Conservation (phyloP, 2,329 filamentous ascomycete species). For the Diaporthe sp. region DNA sequence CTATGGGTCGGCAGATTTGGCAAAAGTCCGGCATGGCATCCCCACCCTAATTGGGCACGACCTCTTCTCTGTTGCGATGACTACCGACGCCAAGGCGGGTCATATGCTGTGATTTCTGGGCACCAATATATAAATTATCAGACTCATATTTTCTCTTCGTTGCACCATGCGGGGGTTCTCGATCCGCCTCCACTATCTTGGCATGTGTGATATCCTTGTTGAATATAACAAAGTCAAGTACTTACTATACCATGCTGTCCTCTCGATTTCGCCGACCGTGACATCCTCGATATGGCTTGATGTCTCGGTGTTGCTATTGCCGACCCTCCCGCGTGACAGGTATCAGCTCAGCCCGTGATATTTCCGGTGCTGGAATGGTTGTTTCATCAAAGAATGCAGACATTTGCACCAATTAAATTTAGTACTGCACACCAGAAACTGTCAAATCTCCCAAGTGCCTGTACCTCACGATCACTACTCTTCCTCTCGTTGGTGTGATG, state of each 20-base stretch:
- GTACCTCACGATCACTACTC: no score
- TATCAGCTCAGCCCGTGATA: neutral
- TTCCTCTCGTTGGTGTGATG: no score
- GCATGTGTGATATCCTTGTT: neutral
- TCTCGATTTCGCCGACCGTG: neutral
- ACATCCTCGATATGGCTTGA: neutral
- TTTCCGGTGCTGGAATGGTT: neutral
- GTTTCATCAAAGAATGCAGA: neutral
- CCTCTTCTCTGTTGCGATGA: neutral
- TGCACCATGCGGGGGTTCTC: neutral
- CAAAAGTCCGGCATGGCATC: conserved; percentile 5
- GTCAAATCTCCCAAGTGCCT: no score
- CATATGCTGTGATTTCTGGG: neutral
- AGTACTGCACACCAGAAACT: no score
- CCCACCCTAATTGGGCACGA: conserved; percentile 1
- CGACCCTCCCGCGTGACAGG: neutral
- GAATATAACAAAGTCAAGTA: neutral
- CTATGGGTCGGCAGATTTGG: conserved; percentile 5
- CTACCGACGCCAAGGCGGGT: conserved; percentile 10
- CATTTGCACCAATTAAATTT: no score
- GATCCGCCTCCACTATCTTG: conserved; percentile 1
- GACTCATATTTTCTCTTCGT: neutral
- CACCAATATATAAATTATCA: conserved; percentile 5
- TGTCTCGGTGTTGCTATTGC: conserved; percentile 36
- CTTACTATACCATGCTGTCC: neutral